phyloP scores from a whole-genome alignment of 2,329 filamentous ascomycete species.

The Pestalotiopsis sp. region DNA sequence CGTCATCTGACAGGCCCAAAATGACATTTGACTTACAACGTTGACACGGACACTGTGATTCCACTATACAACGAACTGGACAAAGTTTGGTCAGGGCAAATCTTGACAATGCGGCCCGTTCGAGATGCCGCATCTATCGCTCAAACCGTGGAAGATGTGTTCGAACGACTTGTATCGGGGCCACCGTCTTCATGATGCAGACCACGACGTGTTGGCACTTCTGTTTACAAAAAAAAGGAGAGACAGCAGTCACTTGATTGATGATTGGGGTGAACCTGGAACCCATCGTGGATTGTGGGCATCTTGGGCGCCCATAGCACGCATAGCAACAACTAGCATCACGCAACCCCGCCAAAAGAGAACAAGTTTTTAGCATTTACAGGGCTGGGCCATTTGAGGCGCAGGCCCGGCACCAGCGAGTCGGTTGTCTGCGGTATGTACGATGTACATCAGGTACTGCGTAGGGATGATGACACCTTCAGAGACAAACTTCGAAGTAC shows the following conservation, averaged over 20 bases:
- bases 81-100: conserved; percentile 2
- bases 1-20: conserved; percentile 5
- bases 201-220: not conserved
- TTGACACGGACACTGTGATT: not conserved
- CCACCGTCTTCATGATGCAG: not conserved
- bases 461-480: conserved; percentile 8
- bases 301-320: not conserved
- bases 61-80: not conserved
- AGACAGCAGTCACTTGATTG: not conserved
- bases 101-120: not conserved
- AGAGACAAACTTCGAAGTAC: conserved; percentile 7
- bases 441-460: not conserved
- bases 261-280: not conserved
- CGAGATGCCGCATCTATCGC: not conserved
- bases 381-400: conserved; percentile 10
- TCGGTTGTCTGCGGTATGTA: not conserved
- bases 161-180: not conserved
- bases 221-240: not conserved
- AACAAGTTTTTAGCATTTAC: not conserved
- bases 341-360: conserved; percentile 4
- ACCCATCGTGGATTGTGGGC: not conserved
- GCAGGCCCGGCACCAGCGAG: conserved; percentile 4
- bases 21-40: not conserved
- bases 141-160: not conserved
- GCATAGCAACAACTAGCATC: conserved; percentile 5